Conservation (phyloP, 2,329 filamentous ascomycete genomes). For the Verticillium dahliae region DNA sequence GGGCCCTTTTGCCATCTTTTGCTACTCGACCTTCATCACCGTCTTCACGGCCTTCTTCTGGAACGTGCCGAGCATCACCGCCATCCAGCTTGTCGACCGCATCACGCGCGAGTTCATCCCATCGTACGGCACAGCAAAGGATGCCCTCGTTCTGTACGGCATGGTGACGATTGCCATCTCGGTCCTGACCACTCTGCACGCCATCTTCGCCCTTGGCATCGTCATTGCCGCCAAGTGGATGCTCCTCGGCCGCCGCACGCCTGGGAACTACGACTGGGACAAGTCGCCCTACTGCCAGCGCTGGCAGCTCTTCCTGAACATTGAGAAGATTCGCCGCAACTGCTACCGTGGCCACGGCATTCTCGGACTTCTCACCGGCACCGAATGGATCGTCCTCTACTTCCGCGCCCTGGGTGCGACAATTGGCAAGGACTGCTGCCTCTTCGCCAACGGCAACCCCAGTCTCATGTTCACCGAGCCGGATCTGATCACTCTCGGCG, state of each 20-base stretch:
- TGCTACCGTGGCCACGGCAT: constrained; percentile 45
- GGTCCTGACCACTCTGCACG: constrained; percentile 33
- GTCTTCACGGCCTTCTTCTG: constrained; percentile 42
- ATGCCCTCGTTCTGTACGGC: constrained; percentile 29
- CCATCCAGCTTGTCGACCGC: constrained; percentile 36
- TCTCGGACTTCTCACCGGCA: constrained; percentile 45
- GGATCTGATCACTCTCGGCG: constrained; percentile 45
- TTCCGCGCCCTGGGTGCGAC: constrained; percentile 46
- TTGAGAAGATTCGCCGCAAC: constrained; percentile 42
- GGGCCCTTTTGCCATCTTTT: constrained; percentile 37
- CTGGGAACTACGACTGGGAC: constrained; percentile 53
- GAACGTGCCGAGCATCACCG: constrained; percentile 40
- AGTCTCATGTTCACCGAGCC: constrained; percentile 51
- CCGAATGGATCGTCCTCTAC: constrained; percentile 44
- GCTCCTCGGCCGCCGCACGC: constrained; percentile 40
- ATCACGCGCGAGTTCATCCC: constrained; percentile 19
- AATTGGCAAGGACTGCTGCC: constrained; percentile 47
- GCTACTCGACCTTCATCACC: constrained; percentile 39
- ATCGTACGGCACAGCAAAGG: constrained; percentile 17
- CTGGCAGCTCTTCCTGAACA: constrained; percentile 47
- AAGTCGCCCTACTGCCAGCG: constrained; percentile 49
- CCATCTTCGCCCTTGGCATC: constrained; percentile 32
- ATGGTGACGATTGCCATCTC: constrained; percentile 32
- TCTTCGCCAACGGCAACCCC: constrained; percentile 46
- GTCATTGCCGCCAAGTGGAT: constrained; percentile 44